Base-by-base conservation (phyloP, 2,329 filamentous ascomycete species). In the Truncatella angustata region DNA sequence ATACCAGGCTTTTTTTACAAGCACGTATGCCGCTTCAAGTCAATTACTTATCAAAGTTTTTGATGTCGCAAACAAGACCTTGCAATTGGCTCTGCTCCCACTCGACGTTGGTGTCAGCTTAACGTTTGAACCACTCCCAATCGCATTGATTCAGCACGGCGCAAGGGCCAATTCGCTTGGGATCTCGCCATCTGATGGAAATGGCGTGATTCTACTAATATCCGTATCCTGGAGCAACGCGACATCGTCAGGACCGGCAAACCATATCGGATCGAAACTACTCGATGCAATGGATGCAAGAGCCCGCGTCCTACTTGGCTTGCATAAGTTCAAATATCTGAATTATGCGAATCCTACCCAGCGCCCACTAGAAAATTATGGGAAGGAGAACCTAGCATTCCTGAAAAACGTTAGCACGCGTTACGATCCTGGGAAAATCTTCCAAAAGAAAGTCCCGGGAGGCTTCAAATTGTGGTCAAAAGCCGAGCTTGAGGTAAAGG, bases 361-460 rank as follows among this genome's bases (percentile, higher is more conserved):
- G 42, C 53, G 60, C 28, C 53, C 54, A 0, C 51, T 61, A 20
- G 23, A 32, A 5, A 57, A 54, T 5, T 63, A 61, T 32, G 60
- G 60, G 3, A 50, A 23, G 0, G 50, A 51, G 4, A 59, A 53
- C 37, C 54, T 55, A 16, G 36, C 34, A 2, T 21, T 30, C 1
- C 53, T 65, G 10, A 55, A 55, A 36, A 24, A 49, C 2, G 57
- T 56, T 4, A 63, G 61, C 49, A 49, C 52, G 36, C 58, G 58
- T 30, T 64, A 58, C 36, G 64, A 67, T 32, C 64, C 61, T 1
- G 42, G 53, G 1, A 62, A 60, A 12, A 30, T 66, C 3, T 67
- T 67, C 43, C 61, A 63, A 26, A 55, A 51, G 4, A 54, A 50
- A 4, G 55, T 61, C 4, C 58, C 58, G 1, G 60, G 60, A 5